Conservation (phyloP, 2,329 filamentous ascomycete species). For the Paecilomyces sp. region DNA sequence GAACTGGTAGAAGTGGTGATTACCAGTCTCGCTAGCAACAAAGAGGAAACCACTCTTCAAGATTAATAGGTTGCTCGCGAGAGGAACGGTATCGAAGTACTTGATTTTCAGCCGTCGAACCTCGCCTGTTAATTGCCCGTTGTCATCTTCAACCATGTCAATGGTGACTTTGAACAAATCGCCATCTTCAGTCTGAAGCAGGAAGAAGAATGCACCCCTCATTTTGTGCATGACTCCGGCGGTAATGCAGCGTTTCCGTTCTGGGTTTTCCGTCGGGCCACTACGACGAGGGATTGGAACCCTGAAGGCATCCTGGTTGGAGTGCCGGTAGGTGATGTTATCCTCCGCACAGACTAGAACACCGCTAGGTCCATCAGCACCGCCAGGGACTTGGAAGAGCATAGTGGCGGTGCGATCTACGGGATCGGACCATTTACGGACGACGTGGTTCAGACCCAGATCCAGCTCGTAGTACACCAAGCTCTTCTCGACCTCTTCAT, state of each 20-base stretch:
- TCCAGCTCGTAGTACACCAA: slow-evolving; percentile 98
- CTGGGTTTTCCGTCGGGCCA: slow-evolving; percentile 85
- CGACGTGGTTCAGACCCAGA: slow-evolving; percentile 91
- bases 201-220: slow-evolving; percentile 93
- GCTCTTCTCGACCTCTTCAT: slow-evolving; percentile 75
- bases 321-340: slow-evolving; percentile 93
- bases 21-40: slow-evolving; percentile 84
- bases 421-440: slow-evolving; percentile 90
- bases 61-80: slow-evolving; percentile 82
- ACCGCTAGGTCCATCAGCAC: slow-evolving; percentile 86
- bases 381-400: slow-evolving; percentile 91
- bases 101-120: slow-evolving; percentile 84
- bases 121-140: slow-evolving; percentile 70
- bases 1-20: slow-evolving; percentile 93
- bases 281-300: slow-evolving; percentile 81
- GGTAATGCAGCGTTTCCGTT: slow-evolving; percentile 79
- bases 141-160: slow-evolving; percentile 75
- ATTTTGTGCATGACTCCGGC: slow-evolving; percentile 96
- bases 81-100: slow-evolving; percentile 93
- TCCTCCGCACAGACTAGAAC: slow-evolving; percentile 93
- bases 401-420: slow-evolving; percentile 85
- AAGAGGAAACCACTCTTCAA: slow-evolving; percentile 94
- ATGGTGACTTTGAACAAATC: slow-evolving; percentile 95
- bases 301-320: slow-evolving; percentile 82
- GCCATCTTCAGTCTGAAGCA: slow-evolving; percentile 94